Percentiles rank a stretch among this genome's conserved stretches.
Evolutionary conservation across 768 basidiomycete species (phyloP).

Genomic region (Lentinus tigrinus): DNA sequence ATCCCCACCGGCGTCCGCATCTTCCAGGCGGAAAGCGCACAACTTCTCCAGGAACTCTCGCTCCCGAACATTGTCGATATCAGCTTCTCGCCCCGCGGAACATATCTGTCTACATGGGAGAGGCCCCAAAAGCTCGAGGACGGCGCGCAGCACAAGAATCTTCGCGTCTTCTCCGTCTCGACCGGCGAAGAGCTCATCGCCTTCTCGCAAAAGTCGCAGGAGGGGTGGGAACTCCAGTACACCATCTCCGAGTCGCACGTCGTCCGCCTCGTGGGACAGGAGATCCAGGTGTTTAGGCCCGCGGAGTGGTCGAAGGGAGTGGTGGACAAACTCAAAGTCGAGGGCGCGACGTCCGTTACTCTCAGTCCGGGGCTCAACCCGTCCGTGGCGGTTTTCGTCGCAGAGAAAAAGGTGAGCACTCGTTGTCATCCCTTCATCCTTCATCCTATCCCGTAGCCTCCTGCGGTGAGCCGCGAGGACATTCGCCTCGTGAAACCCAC

Average conservation of each 20-base stretch:
- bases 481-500: no score
- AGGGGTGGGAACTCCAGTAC: constrained; percentile 90
- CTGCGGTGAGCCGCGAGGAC: no score
- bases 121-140: constrained; percentile 90
- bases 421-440: background rate
- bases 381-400: constrained; percentile 87
- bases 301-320: constrained; percentile 79
- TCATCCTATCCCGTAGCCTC: background rate
- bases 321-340: constrained; percentile 78
- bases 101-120: constrained; percentile 95
- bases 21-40: constrained; percentile 69
- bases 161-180: constrained; percentile 83
- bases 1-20: constrained; percentile 78
- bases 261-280: constrained; percentile 72
- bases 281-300: constrained; percentile 83
- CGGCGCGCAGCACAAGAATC: constrained; percentile 89
- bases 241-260: constrained; percentile 88
- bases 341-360: constrained; percentile 74
- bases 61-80: constrained; percentile 80
- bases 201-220: constrained; percentile 88
- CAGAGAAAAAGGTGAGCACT: constrained; percentile 80
- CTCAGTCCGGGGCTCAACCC: constrained; percentile 86
- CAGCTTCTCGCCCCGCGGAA: constrained; percentile 90
- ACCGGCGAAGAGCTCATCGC: constrained; percentile 84
- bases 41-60: constrained; percentile 72